Conservation (phyloP, 129 eudicot species). For the Kitagawia praeruptora region DNA sequence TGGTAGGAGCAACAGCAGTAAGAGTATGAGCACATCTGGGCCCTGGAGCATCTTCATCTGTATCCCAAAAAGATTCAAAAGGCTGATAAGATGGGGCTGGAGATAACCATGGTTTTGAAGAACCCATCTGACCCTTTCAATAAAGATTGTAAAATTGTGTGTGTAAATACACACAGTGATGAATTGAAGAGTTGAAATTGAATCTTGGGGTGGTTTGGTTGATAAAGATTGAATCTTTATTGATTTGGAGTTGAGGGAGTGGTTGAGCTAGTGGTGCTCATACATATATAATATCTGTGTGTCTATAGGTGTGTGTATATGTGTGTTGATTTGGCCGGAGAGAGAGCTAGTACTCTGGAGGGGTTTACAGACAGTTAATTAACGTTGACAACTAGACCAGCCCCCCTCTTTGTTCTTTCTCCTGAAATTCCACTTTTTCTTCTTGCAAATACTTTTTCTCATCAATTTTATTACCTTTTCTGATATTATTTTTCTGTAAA, state of each 20-base stretch:
- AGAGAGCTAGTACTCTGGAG: background rate
- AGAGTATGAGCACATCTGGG: slow-evolving; percentile 89
- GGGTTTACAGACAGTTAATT: slow-evolving; percentile 7
- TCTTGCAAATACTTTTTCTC: background rate
- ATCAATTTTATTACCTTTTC: background rate
- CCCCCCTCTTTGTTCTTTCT: background rate
- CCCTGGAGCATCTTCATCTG: slow-evolving; percentile 85
- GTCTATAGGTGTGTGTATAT: background rate
- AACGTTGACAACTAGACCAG: slow-evolving; percentile 1
- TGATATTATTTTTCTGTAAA: background rate
- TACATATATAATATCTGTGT: background rate
- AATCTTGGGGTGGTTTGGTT: background rate
- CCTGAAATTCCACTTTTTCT: background rate
- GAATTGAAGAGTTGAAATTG: background rate
- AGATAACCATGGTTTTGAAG: slow-evolving; percentile 80
- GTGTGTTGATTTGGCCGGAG: background rate
- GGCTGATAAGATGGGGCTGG: slow-evolving; percentile 75
- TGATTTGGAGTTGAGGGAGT: background rate
- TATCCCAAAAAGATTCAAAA: slow-evolving; percentile 62
- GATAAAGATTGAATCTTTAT: background rate
- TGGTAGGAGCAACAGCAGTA: slow-evolving; percentile 80
- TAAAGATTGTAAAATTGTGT: background rate
- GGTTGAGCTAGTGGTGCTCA: background rate
- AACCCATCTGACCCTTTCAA: slow-evolving; percentile 10
- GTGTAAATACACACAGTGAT: background rate